Evolutionary conservation across 1,284 basidiomycete genomes (phyloP), one percentile per base, ranked within the genome.

Genomic region (Apiotrichum akiyoshidainum): DNA sequence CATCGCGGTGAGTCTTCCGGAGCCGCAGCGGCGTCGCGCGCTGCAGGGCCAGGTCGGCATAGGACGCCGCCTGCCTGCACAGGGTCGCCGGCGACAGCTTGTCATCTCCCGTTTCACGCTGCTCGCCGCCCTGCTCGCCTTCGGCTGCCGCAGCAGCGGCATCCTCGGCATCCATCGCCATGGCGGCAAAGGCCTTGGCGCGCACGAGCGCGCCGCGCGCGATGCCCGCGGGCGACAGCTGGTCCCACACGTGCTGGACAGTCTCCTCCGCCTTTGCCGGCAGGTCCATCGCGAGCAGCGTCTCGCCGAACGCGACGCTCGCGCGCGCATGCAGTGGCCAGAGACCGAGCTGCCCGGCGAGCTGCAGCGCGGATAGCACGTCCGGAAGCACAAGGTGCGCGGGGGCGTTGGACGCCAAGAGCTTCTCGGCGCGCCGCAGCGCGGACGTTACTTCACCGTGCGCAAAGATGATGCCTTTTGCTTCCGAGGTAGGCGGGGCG

Each of bases 321-420:
- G 64, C 68, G n/a, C 63, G 57, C 19, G 73, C 65, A 58, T 76
- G 68, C 17, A 72, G 45, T 12, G 59, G 53, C 74, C 74, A 75
- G 3, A 74, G 50, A 0, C 66, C 71, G 2, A 75, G 60, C n/a
- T 66, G 52, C 9, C 51, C 54, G 0, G 73, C 54, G 1, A 72
- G 55, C 19, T 76, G 67, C 5, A 72, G 54, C 2, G 69, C 65
- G 1, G 69, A 60, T 0, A 76, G 61, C 4, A 74, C 59, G 19
- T 60, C 57, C 5, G 70, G 73, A 7, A 77, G 60, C 19, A 72
- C 60, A 11, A 69, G 54, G 44, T 73, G 71, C 2, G 70, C 26
- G 2, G 73, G 72, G 5, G 62, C 39, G n/a, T 61, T 46, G 3
- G 61, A 26, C 26, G 60, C 48, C 33, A 64, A 59, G 44, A 72